phyloP scores from a whole-genome alignment of 345 rosid genomes.

The Murraya koenigii region DNA sequence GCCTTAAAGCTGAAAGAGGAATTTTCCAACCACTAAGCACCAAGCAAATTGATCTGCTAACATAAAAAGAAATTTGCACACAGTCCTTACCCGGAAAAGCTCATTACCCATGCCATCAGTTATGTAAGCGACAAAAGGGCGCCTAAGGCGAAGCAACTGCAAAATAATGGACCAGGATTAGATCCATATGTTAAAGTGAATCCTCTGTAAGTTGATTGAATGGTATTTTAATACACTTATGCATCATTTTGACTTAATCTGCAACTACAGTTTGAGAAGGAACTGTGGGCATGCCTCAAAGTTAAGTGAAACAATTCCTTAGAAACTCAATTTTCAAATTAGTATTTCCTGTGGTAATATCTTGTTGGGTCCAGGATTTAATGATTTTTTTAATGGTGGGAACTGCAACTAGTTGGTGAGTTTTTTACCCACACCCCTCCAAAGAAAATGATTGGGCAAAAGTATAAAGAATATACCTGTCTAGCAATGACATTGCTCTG shows the following conservation, averaged over 20 bases:
- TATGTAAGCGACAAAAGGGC: slow-evolving; percentile 82
- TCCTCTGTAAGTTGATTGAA: not conserved
- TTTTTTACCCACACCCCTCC: not conserved
- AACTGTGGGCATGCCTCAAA: not conserved
- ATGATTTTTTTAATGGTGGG: not conserved
- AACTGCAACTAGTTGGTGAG: not conserved
- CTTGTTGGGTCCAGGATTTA: not conserved
- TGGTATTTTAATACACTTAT: not conserved
- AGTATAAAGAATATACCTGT: slow-evolving; percentile 47
- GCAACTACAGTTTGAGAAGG: not conserved
- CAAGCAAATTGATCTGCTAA: slow-evolving; percentile 1
- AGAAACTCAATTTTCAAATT: not conserved
- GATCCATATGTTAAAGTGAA: not conserved
- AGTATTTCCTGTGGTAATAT: not conserved
- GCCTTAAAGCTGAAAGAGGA: slow-evolving; percentile 24
- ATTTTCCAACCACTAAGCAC: slow-evolving; percentile 11
- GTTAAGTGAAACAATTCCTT: not conserved
- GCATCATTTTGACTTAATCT: not conserved
- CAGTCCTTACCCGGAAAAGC: slow-evolving; percentile 68
- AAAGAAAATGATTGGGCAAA: not conserved
- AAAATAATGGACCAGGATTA: not conserved
- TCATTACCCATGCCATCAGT: slow-evolving; percentile 73
- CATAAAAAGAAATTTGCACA: slow-evolving; percentile 10
- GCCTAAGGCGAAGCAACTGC: slow-evolving; percentile 83
- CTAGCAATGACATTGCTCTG: slow-evolving; percentile 76